phyloP scores from a whole-genome alignment of 805 yeast species.

The Grigorovia humatica region DNA sequence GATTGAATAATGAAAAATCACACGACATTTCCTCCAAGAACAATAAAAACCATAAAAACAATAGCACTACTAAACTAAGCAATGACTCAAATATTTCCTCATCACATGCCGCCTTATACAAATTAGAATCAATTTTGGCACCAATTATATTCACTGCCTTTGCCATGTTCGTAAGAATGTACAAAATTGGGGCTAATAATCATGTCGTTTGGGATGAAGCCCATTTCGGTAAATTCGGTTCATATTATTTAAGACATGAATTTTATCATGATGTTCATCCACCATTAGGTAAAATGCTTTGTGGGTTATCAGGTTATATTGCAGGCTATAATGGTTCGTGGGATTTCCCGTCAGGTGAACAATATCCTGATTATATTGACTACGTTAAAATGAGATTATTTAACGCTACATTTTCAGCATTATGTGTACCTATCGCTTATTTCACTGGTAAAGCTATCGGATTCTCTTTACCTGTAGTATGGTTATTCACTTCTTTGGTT shows the following conservation, averaged over 20 bases:
- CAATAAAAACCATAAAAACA: not conserved
- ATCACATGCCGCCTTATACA: not conserved
- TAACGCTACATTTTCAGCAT: slow-evolving; percentile 56
- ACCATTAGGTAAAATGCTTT: slow-evolving; percentile 73
- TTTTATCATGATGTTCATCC: slow-evolving; percentile 85
- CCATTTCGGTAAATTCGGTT: slow-evolving; percentile 81
- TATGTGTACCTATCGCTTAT: slow-evolving; percentile 63
- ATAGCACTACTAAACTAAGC: not conserved
- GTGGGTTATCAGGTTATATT: slow-evolving; percentile 66
- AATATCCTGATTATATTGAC: slow-evolving; percentile 52
- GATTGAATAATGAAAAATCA: not conserved
- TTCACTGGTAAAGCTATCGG: slow-evolving; percentile 55
- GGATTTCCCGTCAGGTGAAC: slow-evolving; percentile 59
- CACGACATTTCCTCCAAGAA: not conserved
- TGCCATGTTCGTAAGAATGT: slow-evolving; percentile 47
- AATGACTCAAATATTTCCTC: not conserved
- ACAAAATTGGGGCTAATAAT: slow-evolving; percentile 44
- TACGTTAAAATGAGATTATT: slow-evolving; percentile 59
- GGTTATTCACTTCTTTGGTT: slow-evolving; percentile 54
- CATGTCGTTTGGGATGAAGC: slow-evolving; percentile 85
- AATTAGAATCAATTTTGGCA: slow-evolving; percentile 29
- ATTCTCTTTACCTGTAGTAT: slow-evolving; percentile 39
- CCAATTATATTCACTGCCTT: slow-evolving; percentile 37
- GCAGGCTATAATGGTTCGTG: slow-evolving; percentile 74
- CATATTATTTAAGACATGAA: slow-evolving; percentile 68